Base-by-base conservation (phyloP, 306 rosid genomes). In the Cucurbita argyrosperma region DNA sequence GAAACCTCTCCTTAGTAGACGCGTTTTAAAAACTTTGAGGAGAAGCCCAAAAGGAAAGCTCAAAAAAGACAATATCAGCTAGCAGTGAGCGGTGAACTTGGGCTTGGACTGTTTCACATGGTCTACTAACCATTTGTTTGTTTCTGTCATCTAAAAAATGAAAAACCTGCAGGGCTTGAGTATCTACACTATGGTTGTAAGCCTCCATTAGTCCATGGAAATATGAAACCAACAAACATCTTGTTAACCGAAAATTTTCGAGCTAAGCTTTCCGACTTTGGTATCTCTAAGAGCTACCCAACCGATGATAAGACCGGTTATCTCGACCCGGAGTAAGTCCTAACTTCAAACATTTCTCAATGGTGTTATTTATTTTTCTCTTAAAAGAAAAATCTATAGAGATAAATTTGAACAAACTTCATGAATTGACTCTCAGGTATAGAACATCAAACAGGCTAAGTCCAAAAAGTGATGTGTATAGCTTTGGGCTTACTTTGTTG, bases 171-270 rank as follows among this genome's bases (percentile, higher is more conserved):
- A 87, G 89, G 91, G 52, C 16, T 88, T 77, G 92, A 85, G 49
- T 82, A 88, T 72, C 66, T 87, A 30, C 89, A 87, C 15, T 23
- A 75, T 43, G 88, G 88, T 74, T 83, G 88, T 23, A 83, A 76
- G 54, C 85, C 80, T 58, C 74, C 83, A 4, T 79, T 79, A n/a
- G 46, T 82, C 52, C 83, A 82, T 45, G 60, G 81, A 64, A 78
- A 79, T 51, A 66, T 79, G 46, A 82, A 82, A 59, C 39, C 69
- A 14, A 3, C 81, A 15, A 82, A 82, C 57, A 79, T 82, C 40
- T 76, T 79, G 59, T 35, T 82, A 58, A 60, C 69, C 0, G 79
- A 83, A 14, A 79, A 72, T 5, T 76, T 79, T 4, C 75, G 61
- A 74, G 86, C 74, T 15, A 73, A 76, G 23, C 47, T 79, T 45